Conservation (phyloP, 495 filamentous ascomycete species). For the Evernia prunastri region DNA sequence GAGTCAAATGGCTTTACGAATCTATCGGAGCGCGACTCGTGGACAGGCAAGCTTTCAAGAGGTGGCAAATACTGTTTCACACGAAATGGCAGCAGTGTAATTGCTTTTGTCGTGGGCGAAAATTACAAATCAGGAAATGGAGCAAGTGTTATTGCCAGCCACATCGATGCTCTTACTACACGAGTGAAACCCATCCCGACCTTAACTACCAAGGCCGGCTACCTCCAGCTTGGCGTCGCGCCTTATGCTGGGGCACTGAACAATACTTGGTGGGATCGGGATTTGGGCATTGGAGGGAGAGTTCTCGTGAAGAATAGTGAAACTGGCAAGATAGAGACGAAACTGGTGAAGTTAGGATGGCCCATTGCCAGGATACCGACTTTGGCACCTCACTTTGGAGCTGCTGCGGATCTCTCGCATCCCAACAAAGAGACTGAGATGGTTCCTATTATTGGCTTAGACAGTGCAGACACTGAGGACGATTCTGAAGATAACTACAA, state of each 20-base stretch:
- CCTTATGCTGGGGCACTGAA: conserved; percentile 86
- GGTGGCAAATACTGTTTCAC: conserved; percentile 86
- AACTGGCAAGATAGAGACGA: conserved; percentile 71
- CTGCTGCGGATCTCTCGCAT: conserved; percentile 58
- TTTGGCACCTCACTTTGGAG: conserved; percentile 88
- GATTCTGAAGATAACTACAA: conserved; percentile 26
- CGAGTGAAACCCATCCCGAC: conserved; percentile 84
- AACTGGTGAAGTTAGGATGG: conserved; percentile 86
- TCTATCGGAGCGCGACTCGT: conserved; percentile 72
- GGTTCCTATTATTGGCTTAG: conserved; percentile 87
- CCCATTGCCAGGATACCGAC: conserved; percentile 91
- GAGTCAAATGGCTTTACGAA: conserved; percentile 63
- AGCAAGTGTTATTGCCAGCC: conserved; percentile 71
- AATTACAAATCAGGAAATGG: conserved; percentile 84
- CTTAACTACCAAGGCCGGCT: conserved; percentile 72
- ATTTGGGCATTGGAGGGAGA: conserved; percentile 81
- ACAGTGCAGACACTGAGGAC: conserved; percentile 55
- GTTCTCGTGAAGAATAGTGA: conserved; percentile 70
- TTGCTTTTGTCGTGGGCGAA: conserved; percentile 80
- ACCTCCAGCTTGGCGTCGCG: conserved; percentile 82
- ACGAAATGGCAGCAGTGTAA: conserved; percentile 77
- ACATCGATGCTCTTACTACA: conserved; percentile 87
- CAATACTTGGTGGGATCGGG: conserved; percentile 89
- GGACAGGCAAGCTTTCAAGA: conserved; percentile 64
- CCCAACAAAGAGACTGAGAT: conserved; percentile 91